Evolutionary conservation across 2,329 filamentous ascomycete species (phyloP).

Genomic region (Sarocladium kiliense): DNA sequence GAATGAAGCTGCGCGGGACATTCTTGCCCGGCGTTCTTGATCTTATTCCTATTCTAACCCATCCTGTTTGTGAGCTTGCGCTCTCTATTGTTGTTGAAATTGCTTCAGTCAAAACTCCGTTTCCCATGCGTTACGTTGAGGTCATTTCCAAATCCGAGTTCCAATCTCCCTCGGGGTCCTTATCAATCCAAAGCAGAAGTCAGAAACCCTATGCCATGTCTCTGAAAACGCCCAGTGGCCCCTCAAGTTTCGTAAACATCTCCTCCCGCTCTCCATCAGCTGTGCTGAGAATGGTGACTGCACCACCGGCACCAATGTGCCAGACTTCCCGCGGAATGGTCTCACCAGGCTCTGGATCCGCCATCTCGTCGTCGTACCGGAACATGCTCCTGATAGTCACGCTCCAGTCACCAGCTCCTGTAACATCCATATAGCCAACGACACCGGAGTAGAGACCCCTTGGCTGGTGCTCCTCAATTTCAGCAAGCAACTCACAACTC

Average conservation of each 20-base stretch:
- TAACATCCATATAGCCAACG: conserved; percentile 65
- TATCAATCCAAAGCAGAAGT: too few species aligned
- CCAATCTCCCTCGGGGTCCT: too few species aligned
- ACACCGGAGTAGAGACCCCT: conserved; percentile 64
- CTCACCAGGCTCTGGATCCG: conserved; percentile 8
- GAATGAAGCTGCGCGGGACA: background rate
- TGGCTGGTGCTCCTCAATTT: conserved; percentile 47
- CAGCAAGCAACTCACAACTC: conserved; percentile 59
- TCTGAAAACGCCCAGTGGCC: conserved; percentile 47
- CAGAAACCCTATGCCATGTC: conserved; percentile 19
- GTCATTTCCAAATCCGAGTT: background rate
- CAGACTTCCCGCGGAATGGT: conserved; percentile 40
- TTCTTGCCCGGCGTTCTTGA: background rate
- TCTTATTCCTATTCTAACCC: background rate
- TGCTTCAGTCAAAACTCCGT: background rate
- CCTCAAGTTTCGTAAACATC: conserved; percentile 54
- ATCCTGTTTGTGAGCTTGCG: conserved; percentile 1
- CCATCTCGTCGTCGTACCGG: conserved; percentile 15
- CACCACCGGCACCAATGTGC: conserved; percentile 67
- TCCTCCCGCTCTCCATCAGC: conserved; percentile 62
- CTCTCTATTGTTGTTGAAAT: conserved; percentile 4
- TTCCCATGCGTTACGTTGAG: conserved; percentile 7
- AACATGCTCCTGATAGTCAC: conserved; percentile 67
- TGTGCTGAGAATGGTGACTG: conserved; percentile 61
- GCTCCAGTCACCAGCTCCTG: conserved; percentile 64